Evolutionary conservation across 495 filamentous ascomycete species (phyloP), one percentile per base, ranked within the genome.

Genomic region (Penicillium subrubescens): DNA sequence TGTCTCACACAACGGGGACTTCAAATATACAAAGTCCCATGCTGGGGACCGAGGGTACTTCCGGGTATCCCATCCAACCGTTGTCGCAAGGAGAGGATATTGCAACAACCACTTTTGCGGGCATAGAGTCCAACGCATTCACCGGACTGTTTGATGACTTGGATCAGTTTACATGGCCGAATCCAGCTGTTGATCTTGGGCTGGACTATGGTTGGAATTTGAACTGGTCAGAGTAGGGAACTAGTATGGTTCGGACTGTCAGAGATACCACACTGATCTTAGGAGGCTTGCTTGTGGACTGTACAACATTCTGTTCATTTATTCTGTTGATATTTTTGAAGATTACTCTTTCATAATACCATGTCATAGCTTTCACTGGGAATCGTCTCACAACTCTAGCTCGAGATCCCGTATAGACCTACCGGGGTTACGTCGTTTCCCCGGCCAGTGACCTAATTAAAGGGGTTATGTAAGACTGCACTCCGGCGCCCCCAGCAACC

Each of bases 151-250:
- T 65, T 65, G 63, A 71, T 46, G 73, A 68, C 33, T 59, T 70
- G 44, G 66, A 66, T 17, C 65, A 75, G 23, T 69, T 65, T 17
- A 63, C 65, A n/a, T 76, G 72, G 68, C 63, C 68, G 10, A 74
- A 66, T 53, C 58, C 67, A 12, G 65, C 66, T 53, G 43, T 77
- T 25, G 75, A 78, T 56, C 55, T 78, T 10, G 77, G 77, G 41
- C 60, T 80, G 15, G 77, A 79, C 48, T 71, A 77, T 54, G 78
- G 78, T 41, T 80, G 77, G 78, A 74, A 73, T 56, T 62, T 78
- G 67, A 72, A 78, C 46, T 78, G 78, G 76, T 68, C 66, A 48
- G 71, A 75, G 19, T 68, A 62, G 55, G 44, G 34, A 58, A 8
- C 21, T 39, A 5, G 2, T 14, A 31, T 8, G n/a, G n/a, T n/a